Evolutionary conservation across 805 yeast genomes (phyloP).

Genomic region (Yamadazyma nakazawae): DNA sequence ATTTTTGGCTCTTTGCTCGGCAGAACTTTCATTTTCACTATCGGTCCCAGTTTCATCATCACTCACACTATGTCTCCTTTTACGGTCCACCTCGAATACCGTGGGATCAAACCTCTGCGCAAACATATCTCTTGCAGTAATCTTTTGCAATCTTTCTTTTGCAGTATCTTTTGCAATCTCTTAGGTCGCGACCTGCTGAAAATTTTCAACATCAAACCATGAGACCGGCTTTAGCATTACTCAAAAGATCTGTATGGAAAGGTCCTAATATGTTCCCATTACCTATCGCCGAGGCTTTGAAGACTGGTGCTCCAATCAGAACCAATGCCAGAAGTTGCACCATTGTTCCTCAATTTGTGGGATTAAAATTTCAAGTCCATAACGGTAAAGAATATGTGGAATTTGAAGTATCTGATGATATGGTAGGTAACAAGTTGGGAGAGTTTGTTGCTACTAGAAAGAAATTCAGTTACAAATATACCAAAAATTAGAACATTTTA

Average conservation of each 20-base stretch:
- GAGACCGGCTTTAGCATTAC: conserved; percentile 32
- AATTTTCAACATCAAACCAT: conserved; percentile 17
- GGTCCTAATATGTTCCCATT: conserved; percentile 94
- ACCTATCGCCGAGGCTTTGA: conserved; percentile 83
- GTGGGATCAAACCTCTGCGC: conserved; percentile 15
- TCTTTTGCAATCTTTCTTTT: background rate
- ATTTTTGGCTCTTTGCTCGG: no score
- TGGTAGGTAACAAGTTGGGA: conserved; percentile 95
- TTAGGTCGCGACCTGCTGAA: conserved; percentile 1
- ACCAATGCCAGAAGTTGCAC: conserved; percentile 97
- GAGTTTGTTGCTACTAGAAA: conserved; percentile 95
- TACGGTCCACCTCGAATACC: background rate
- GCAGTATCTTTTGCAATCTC: background rate
- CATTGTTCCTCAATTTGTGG: conserved; percentile 92
- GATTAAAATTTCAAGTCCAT: conserved; percentile 90
- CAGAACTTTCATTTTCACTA: background rate
- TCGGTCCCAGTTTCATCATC: conserved; percentile 2
- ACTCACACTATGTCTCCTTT: conserved; percentile 6
- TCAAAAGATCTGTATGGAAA: conserved; percentile 44
- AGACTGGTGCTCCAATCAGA: conserved; percentile 80
- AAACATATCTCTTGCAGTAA: conserved; percentile 11
- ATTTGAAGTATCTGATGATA: conserved; percentile 82
- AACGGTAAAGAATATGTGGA: conserved; percentile 94
- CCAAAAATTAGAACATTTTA: conserved; percentile 49
- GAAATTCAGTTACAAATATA: conserved; percentile 76